Percentiles rank a stretch among this genome's conserved stretches.
phyloP scores from a whole-genome alignment of 768 basidiomycete species.

The Pulveroboletus sp. region DNA sequence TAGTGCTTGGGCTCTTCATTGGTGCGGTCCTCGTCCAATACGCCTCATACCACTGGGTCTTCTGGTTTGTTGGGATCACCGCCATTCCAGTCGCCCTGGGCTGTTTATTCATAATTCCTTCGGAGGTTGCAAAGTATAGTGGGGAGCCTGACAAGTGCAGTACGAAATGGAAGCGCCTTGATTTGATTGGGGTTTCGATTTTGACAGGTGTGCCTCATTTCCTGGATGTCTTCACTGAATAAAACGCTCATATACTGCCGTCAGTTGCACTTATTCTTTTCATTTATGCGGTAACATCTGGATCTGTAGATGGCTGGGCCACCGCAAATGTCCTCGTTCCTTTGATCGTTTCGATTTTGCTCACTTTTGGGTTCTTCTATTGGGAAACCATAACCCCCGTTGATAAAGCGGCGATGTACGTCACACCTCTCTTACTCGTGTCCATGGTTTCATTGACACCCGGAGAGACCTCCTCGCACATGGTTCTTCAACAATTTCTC shows the following conservation, averaged over 20 bases:
- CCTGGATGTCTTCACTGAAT: background rate
- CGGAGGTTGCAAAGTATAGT: constrained; percentile 6
- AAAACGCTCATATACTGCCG: background rate
- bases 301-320: constrained; percentile 47
- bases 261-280: constrained; percentile 36
- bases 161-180: constrained; percentile 30
- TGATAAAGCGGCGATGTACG: constrained; percentile 41
- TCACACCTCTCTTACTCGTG: background rate
- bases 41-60: constrained; percentile 46
- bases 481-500: constrained; percentile 42
- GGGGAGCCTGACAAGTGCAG: background rate
- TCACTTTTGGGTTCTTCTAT: constrained; percentile 43
- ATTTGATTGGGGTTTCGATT: constrained; percentile 36
- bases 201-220: constrained; percentile 30
- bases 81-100: constrained; percentile 29
- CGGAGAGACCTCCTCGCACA: constrained; percentile 35
- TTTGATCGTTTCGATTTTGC: constrained; percentile 41
- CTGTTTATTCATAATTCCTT: constrained; percentile 34
- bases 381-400: constrained; percentile 42
- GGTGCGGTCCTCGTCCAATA: constrained; percentile 41
- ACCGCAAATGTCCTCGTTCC: constrained; percentile 41
- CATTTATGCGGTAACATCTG: constrained; percentile 42
- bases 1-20: constrained; percentile 40
- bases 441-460: background rate
- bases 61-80: constrained; percentile 44